Conservation (phyloP, 306 rosid genomes). For the Abrus precatorius region DNA sequence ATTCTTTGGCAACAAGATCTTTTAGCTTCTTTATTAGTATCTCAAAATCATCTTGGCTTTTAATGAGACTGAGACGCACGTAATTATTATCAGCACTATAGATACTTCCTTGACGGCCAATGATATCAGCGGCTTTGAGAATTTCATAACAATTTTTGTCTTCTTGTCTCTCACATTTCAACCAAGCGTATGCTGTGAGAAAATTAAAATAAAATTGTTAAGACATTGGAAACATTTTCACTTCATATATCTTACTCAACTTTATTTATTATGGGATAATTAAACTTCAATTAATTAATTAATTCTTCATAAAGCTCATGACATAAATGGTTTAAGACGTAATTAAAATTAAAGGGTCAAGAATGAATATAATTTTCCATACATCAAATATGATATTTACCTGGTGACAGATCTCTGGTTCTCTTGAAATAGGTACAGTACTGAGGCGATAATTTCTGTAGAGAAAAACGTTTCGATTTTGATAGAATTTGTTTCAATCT, state of each 20-base stretch:
- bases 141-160: constrained; percentile 52
- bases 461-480: constrained; percentile 58
- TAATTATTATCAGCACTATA: constrained; percentile 49
- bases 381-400: constrained; percentile 29
- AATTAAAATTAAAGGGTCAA: too few relatives aligned
- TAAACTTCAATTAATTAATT: too few relatives aligned
- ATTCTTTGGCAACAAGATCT: constrained; percentile 37
- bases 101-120: constrained; percentile 41
- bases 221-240: too few relatives aligned
- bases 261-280: too few relatives aligned
- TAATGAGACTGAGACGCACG: constrained; percentile 58
- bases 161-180: constrained; percentile 59
- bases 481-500: constrained; percentile 46
- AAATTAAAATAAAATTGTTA: not conserved
- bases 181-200: constrained; percentile 59
- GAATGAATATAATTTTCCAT: too few relatives aligned
- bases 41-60: constrained; percentile 62
- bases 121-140: constrained; percentile 43
- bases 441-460: constrained; percentile 51
- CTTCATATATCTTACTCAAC: too few relatives aligned
- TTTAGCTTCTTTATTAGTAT: constrained; percentile 47
- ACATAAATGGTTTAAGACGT: too few relatives aligned
- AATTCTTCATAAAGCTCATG: too few relatives aligned
- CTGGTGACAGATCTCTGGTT: constrained; percentile 58
- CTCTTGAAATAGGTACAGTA: constrained; percentile 50